Evolutionary conservation across 2,329 filamentous ascomycete genomes (phyloP), one percentile per base, ranked within the genome.

Genomic region (Aspergillus piperis): DNA sequence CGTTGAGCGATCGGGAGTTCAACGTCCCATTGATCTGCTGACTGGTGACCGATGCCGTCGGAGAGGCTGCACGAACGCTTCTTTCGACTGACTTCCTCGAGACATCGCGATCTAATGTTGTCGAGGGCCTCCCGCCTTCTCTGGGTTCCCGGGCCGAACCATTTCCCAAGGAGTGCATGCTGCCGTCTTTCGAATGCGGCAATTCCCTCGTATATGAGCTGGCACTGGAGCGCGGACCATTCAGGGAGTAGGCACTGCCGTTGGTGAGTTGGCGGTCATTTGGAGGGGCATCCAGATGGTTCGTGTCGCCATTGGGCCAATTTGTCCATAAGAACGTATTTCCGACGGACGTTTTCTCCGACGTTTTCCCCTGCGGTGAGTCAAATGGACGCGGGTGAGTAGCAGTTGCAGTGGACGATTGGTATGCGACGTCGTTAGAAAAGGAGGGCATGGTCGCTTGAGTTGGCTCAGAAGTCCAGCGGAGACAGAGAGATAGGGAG

Each of bases 221-320:
- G 61, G 74, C 71, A 61, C 74, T 78, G 59, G 81, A 78, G 67
- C 80, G 81, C 65, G 83, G 85, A 71, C 88, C 87, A 66, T 83
- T 82, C 70, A 86, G 70, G 39, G 85, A 82, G 74, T 81, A 84
- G 77, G 88, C 84, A 76, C 83, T 88, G 70, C 85, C 83, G 74
- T 79, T 77, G 53, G 75, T 73, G 64, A 75, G 62, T 52, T 72
- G 70, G 59, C 74, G 77, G 62, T 80, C 77, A 63, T 74, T 73
- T 57, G 75, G 70, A 41, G 70, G 69, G 15, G 73, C 60, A 55
- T 80, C 77, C 54, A 76, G 64, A 56, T 75, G 71, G 55, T 70
- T 75, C n/a, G 72, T 67, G 63, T 80, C 78, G 59, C 75, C 74
- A 71, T 78, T 79, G 51, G 74, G 72, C 66, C 77, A 78, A 67